Base-by-base conservation (phyloP, 306 rosid genomes). In the Benincasa hispida region DNA sequence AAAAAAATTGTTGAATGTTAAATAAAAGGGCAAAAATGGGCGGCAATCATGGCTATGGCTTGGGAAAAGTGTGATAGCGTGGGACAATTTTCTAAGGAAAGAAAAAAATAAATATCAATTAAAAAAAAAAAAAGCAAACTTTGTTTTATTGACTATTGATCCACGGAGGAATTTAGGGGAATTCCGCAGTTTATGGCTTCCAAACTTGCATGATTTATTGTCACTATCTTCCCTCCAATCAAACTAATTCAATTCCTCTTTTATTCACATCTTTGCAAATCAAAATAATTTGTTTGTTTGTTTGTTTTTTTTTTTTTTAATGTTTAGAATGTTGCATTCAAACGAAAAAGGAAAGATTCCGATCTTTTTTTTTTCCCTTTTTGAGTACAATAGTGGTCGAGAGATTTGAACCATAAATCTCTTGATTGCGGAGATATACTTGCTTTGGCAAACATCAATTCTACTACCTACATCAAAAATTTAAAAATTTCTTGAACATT, bases 101-200 rank as follows among this genome's bases (percentile, higher is more conserved):
- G 0, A 65, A 6, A 61, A 15, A 1, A 56, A 56, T 22, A 56
- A 10, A 45, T 12, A 45, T 45, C 0, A 8, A 42, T 42, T 42
- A 3, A 2, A 25, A 13, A 13, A 13, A 59, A 5, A 60, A 60
- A 13, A 15, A 6, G 19, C 42, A 34, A 63, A 63, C 41, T 18
- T 63, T 18, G 25, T 30, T 63, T 34, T 63, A 63, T 63, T 35
- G 27, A 63, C 48, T 63, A 63, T 66, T 66, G 51, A 66, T 63
- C 70, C 15, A 63, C 8, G 25, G 70, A 63, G 70, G 70, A 32
- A 63, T 63, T 63, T 63, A 32, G 47, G 73, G 73, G 13, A 66
- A 21, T 66, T 66, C 73, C 73, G 73, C 73, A 66, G 30, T 66
- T 66, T 66, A 39, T 66, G 73, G 53, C 73, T 66, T 39, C 53